Base-by-base conservation (phyloP, 805 yeast species). In the Yarrowia sp. region DNA sequence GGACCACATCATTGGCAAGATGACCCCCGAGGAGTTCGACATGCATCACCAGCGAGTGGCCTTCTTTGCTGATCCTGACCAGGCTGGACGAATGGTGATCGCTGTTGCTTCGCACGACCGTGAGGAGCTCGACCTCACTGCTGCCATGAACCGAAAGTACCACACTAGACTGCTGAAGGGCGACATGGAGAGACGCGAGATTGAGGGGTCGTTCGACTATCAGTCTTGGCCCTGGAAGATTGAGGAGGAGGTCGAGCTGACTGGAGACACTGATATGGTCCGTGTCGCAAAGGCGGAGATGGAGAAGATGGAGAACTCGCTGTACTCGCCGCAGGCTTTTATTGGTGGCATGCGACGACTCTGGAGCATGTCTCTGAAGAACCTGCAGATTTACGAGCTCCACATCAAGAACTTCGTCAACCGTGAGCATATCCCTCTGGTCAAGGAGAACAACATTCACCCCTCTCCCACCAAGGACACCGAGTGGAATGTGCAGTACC, bases 1-100 rank as follows among this genome's bases (percentile, higher is more conserved):
- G 63, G 73, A 78, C 21, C 7, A 38, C 6, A 16, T n/a, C 6
- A 14, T 39, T 12, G 36, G 31, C 19, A 55, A 55, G 19, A 38
- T 38, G 38, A 16, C 35, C 10, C 10, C 22, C 24, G 36, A 38
- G 22, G 47, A 55, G 16, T 55, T 38, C 10, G 47, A 55, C 36
- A 18, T 29, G 22, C 35, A 55, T 13, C 47, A 55, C 14, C 61
- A 55, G 31, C 35, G 61, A 13, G 8, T 38, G 35, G 47, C 24
- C 6, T 55, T 55, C 16, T 38, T 25, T 12, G 61, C 61, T 8
- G 61, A 55, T 12, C 61, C 61, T 8, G 14, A 38, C 18, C 46
- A 38, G 29, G 38, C 61, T 14, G 61, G 61, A 2, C 35, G 61
- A 27, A 55, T 55, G 61, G 2, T 55, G n/a, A 14, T 55, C 5